Percentiles rank a stretch among this genome's conserved stretches.
Evolutionary conservation across 495 filamentous ascomycete genomes (phyloP).

Genomic region (Aspergillus sparsus): DNA sequence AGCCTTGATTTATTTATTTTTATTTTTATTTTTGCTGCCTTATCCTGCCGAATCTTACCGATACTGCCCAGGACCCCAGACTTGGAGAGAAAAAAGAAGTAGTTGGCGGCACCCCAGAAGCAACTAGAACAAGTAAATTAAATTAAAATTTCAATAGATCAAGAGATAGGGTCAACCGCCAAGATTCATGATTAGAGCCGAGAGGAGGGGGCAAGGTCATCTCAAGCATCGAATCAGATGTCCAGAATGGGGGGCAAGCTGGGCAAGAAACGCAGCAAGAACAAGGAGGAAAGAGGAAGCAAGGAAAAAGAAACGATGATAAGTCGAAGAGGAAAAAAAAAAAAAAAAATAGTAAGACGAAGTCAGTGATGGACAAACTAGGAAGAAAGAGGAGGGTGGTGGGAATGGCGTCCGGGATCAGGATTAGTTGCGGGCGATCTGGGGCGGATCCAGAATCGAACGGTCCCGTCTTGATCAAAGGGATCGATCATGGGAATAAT

Average conservation of each 20-base stretch:
- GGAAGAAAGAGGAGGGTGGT: too few relatives aligned
- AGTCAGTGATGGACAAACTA: conserved; percentile 1
- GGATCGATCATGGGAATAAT: conserved; percentile 12
- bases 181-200: not conserved
- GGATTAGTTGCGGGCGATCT: conserved; percentile 3
- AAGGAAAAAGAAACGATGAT: conserved; percentile 7
- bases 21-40: conserved; percentile 8
- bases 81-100: conserved; percentile 1
- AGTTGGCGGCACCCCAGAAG: not conserved
- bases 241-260: not conserved
- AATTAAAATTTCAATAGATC: not conserved
- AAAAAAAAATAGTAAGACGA: not conserved
- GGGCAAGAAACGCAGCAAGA: not conserved
- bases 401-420: not conserved
- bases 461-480: not conserved
- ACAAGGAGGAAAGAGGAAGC: not conserved
- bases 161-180: not conserved
- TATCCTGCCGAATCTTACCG: conserved; percentile 19
- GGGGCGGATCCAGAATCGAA: conserved; percentile 5
- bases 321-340: not conserved
- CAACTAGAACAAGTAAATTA: not conserved
- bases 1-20: too few relatives aligned
- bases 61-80: conserved; percentile 11
- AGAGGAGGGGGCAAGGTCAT: not conserved
- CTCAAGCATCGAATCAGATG: not conserved